Evolutionary conservation across 192 early-diverging fungal genomes (phyloP), one percentile per base, ranked within the genome.

Genomic region (Coemansia erecta): DNA sequence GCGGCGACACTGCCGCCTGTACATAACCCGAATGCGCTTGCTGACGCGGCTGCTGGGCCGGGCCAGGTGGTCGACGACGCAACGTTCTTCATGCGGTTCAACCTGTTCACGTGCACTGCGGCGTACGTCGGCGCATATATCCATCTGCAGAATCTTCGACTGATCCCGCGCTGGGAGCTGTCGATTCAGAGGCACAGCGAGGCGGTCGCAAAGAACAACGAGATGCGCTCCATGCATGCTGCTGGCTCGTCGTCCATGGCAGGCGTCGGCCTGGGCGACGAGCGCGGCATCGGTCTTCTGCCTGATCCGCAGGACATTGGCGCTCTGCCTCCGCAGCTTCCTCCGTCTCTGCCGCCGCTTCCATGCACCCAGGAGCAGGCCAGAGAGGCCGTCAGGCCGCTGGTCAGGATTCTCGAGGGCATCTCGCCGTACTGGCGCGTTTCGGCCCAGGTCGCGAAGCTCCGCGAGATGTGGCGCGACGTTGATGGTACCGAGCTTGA

Each of bases 361-460:
- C 73, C 73, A 28, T 76, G 73, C 42, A 63, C 73, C n/a, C 44
- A 50, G 2, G 67, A 65, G 11, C 66, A 76, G 63, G 73, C 73
- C 8, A 51, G 63, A n/a, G 68, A 77, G 17, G 68, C 67, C 0
- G 56, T 77, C 52, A 66, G 33, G 63, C 63, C 73, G 51, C 63
- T 77, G 41, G 63, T 63, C 12, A 65, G 48, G 42, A 63, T 70
- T 12, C 68, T 77, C 3, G 73, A 77, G 47, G 56, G 60, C 2
- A 60, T 77, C 24, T 58, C 64, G 18, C 58, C 68, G 15, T 77
- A 70, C 44, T 77, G 73, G 73, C 60, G 68, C 24, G 73, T 77
- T 12, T 63, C 68, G 19, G 53, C 52, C 3, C 64, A 66, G 35
- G 33, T 67, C 14, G 17, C 63, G 50, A 65, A 56, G 42, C 64